phyloP scores from a whole-genome alignment of 495 filamentous ascomycete species.

The Hamigera avellanea region DNA sequence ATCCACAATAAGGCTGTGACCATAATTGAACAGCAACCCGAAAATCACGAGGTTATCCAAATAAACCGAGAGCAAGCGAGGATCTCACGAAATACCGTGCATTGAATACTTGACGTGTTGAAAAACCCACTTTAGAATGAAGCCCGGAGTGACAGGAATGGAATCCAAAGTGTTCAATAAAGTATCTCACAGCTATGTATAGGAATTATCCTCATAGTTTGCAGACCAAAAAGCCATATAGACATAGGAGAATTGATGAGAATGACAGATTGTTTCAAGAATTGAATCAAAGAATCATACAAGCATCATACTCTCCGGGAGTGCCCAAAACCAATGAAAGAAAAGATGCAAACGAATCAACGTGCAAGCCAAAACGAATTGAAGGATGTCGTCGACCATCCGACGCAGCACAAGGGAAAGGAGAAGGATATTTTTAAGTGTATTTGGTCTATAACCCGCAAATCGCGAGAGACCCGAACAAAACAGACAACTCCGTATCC shows the following conservation, averaged over 20 bases:
- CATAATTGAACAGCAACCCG: too few species aligned
- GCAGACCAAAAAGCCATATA: not conserved
- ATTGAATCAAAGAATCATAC: slow-evolving; percentile 12
- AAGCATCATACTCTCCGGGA: slow-evolving; percentile 18
- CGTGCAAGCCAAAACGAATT: slow-evolving; percentile 10
- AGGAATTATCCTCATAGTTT: not conserved
- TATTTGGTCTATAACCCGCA: slow-evolving; percentile 24
- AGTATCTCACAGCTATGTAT: slow-evolving; percentile 8
- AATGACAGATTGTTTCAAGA: slow-evolving; percentile 10
- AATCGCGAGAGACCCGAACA: slow-evolving; percentile 22
- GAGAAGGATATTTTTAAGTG: slow-evolving; percentile 11
- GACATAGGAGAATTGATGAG: slow-evolving; percentile 16
- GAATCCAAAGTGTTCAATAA: too few species aligned
- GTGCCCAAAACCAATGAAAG: slow-evolving; percentile 8
- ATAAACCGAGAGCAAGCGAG: too few species aligned
- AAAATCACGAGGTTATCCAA: too few species aligned
- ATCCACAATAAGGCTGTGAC: too few species aligned
- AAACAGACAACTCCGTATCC: slow-evolving; percentile 29
- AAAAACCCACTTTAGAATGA: too few species aligned
- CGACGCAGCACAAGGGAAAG: not conserved
- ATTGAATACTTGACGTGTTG: too few species aligned
- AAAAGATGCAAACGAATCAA: slow-evolving; percentile 11
- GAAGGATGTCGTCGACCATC: slow-evolving; percentile 10
- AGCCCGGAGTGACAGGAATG: too few species aligned
- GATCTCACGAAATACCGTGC: too few species aligned